Conservation (phyloP, 208 protist species). For the Wallacemonas sp. region DNA sequence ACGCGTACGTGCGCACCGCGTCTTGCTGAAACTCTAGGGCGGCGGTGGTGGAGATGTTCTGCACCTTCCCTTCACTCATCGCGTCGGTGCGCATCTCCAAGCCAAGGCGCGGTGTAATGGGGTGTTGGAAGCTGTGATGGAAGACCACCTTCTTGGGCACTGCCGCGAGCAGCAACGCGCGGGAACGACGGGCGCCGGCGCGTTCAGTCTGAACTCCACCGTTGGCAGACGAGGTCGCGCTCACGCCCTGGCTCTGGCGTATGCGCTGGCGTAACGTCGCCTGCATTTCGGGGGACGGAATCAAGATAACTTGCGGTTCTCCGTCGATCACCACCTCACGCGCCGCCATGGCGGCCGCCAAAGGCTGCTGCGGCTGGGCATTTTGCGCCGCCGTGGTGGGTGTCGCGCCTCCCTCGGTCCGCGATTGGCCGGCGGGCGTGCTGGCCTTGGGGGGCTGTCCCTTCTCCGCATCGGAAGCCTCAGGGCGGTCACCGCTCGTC, state of each 20-base stretch:
- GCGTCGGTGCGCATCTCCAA: conserved; percentile 41
- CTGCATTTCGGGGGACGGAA: conserved; percentile 50
- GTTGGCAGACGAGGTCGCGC: not conserved
- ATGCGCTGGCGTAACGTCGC: conserved; percentile 34
- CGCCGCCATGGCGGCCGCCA: conserved; percentile 20
- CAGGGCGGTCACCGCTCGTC: too few relatives aligned
- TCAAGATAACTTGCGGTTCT: conserved; percentile 45
- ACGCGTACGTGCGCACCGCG: conserved; percentile 31
- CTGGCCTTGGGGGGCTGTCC: too few relatives aligned
- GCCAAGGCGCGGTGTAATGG: conserved; percentile 30
- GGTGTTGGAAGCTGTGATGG: conserved; percentile 59
- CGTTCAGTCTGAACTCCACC: not conserved
- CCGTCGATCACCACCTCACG: conserved; percentile 60
- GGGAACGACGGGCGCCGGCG: not conserved
- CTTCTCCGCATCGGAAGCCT: too few relatives aligned
- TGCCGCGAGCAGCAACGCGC: conserved; percentile 27
- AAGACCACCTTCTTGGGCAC: conserved; percentile 48
- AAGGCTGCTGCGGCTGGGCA: not conserved
- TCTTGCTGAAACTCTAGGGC: conserved; percentile 32
- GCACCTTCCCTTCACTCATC: conserved; percentile 13
- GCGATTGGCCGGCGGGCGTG: too few relatives aligned
- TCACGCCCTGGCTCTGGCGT: conserved; percentile 6
- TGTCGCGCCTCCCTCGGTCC: not conserved
- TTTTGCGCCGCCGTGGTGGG: not conserved
- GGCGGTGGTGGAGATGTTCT: conserved; percentile 26